Base-by-base conservation (phyloP, 2,329 filamentous ascomycete genomes). In the Venturia nashicola region DNA sequence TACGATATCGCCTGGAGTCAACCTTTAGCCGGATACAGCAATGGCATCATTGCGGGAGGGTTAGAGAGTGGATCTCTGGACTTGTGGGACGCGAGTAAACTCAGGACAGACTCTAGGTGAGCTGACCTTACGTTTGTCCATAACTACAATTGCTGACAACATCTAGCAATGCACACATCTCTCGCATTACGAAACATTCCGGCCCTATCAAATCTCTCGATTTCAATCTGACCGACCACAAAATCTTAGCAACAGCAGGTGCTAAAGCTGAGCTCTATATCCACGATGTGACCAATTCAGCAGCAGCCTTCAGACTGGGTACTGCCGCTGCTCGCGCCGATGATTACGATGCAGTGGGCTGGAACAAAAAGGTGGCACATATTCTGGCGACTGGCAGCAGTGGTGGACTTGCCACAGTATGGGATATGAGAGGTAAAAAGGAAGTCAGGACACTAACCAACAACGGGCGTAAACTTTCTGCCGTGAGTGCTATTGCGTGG, bases 341-440 rank as follows among this genome's bases (percentile, higher is more conserved):
- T 71, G 94, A 99, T 70, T 90, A 97, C 68, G 94, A 97, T 71
- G 96, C 92, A 68, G 81, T 99, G 66, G 93, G 96, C 69, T 99
- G 95, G 95, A 99, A 99, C 77, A 92, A 91, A 73, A 97, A 96
- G 78, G 93, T 97, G 51, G 86, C 93, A 16, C 93, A 99, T 73
- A 99, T 99, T 73, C 79, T 99, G 69, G 94, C 93, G 20, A 97
- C 93, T 11, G 94, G 94, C 68, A 93, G 92, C 72, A 89, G 86
- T 67, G 92, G 91, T 61, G 94, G 94, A 5, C 96, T 97, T 71
- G 92, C 97, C 43, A 97, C 94, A 2, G 93, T 99, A 20, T 99
- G 94, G 94, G 94, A 99, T 77, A 83, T 97, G 68, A 97, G 96
- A 80, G 91, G 90, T 14, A 97, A 96, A 83, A 97, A 96, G 78